Conservation (phyloP, 192 early-diverging fungal species). For the Podila verticillata region DNA sequence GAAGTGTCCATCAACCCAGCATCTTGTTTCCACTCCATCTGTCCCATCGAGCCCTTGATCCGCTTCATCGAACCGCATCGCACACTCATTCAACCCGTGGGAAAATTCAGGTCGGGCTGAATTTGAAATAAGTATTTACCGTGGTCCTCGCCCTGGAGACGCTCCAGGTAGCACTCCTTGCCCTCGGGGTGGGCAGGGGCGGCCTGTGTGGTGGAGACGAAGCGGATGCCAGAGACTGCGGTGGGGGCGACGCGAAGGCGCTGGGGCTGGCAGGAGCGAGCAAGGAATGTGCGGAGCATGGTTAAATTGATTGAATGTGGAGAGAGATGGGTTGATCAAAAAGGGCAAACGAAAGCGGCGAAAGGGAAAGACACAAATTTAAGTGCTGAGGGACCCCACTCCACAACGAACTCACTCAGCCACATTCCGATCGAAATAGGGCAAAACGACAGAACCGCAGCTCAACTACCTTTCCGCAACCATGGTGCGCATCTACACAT, state of each 20-base stretch:
- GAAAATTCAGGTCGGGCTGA: constrained; percentile 16
- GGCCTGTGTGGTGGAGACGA: constrained; percentile 28
- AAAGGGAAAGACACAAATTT: not conserved
- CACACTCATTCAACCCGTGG: constrained; percentile 20
- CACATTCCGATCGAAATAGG: too few relatives aligned
- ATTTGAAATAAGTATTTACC: constrained; percentile 18
- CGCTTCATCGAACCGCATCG: too few relatives aligned
- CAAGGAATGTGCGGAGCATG: constrained; percentile 51
- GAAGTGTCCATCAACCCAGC: too few relatives aligned
- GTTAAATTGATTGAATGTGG: not conserved
- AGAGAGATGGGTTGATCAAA: not conserved
- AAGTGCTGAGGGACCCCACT: not conserved
- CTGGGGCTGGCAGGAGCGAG: constrained; percentile 41
- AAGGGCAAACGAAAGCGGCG: not conserved
- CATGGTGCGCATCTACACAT: too few relatives aligned
- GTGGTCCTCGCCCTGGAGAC: constrained; percentile 33
- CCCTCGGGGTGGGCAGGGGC: constrained; percentile 22
- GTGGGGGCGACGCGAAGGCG: constrained; percentile 11
- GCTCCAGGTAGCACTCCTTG: constrained; percentile 58
- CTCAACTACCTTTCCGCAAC: too few relatives aligned
- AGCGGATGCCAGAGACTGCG: constrained; percentile 16
- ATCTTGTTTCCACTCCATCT: too few relatives aligned
- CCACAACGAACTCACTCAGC: too few relatives aligned
- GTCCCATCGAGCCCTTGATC: too few relatives aligned
- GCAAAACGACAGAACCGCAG: too few relatives aligned